Evolutionary conservation across 1,284 basidiomycete genomes (phyloP), one percentile per base, ranked within the genome.

Genomic region (Cryptococcus sp.): DNA sequence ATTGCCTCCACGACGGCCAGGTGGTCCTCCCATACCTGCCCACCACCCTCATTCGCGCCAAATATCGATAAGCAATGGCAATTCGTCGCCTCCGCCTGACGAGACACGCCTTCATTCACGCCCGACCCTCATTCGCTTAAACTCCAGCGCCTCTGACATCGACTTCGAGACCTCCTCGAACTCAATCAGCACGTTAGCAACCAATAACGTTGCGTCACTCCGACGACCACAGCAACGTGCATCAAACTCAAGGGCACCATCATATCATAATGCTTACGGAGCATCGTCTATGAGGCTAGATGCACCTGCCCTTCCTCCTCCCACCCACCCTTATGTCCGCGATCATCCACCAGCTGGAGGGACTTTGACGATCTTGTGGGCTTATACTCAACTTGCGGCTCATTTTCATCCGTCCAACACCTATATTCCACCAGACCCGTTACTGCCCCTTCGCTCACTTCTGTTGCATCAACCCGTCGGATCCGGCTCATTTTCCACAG

Each of bases 401-500:
- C 71, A 69, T 3, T 77, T 80, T 45, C 71, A 77, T 20, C 79
- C 79, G 25, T 77, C 78, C 0, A 66, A 71, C 22, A 57, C 69
- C 3, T 73, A 79, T 53, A 78, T 80, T 45, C 79, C 79, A 0
- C 78, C 79, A 19, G 79, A 80, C 47, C 77, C 79, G 0, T 61
- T 80, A 42, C 63, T 80, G 19, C 78, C 79, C 1, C 72, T 80
- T 1, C 70, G 76, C 10, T 69, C 75, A 4, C 57, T 70, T 17
- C 61, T 80, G 16, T 66, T 79, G 2, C 77, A 78, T 51, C 76
- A 77, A 54, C 78, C 78, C 0, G 65, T 79, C 27, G 79, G 79
- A 5, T 78, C 78, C 1, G 78, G 78, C 5, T 67, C 65, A 4
- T 55, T 66, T 10, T 43, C 50, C 22, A 49, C 62, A n/a, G 51